A percentile compares a stretch with the other conserved stretches of the same genome.
phyloP scores from a whole-genome alignment of 2,329 filamentous ascomycete species.

The Aspergillus awamori region DNA sequence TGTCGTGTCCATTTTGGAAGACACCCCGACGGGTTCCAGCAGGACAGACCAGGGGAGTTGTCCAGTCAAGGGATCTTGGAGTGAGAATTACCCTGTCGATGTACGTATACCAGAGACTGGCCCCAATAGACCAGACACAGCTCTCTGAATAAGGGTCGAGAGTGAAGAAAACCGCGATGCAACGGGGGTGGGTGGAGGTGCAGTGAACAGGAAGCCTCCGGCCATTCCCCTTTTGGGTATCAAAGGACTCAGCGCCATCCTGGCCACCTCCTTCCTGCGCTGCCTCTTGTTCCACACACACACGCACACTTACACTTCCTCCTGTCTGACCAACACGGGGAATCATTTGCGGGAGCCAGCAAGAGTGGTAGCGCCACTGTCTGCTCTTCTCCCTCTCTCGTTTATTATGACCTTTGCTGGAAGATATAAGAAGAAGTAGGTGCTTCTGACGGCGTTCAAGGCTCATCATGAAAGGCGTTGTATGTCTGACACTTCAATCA shows the following conservation, averaged over 20 bases:
- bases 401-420: neutral
- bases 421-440: neutral
- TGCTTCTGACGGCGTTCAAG: neutral
- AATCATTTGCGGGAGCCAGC: neutral
- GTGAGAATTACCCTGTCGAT: neutral
- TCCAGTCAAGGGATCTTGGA: neutral
- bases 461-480: neutral
- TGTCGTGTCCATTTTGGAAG: neutral
- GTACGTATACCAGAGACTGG: neutral
- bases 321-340: neutral
- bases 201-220: neutral
- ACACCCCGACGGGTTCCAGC: neutral
- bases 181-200: neutral
- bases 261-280: neutral
- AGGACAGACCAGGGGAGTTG: neutral
- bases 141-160: neutral
- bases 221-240: conserved; percentile 26
- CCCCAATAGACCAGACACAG: neutral
- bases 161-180: neutral
- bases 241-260: conserved; percentile 26
- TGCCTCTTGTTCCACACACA: neutral
- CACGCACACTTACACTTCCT: too few relatives aligned
- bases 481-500: neutral
- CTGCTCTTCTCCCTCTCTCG: neutral
- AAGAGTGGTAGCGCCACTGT: neutral